Evolutionary conservation across 116 monocot species (phyloP).

Genomic region (Posidonia oceanica): DNA sequence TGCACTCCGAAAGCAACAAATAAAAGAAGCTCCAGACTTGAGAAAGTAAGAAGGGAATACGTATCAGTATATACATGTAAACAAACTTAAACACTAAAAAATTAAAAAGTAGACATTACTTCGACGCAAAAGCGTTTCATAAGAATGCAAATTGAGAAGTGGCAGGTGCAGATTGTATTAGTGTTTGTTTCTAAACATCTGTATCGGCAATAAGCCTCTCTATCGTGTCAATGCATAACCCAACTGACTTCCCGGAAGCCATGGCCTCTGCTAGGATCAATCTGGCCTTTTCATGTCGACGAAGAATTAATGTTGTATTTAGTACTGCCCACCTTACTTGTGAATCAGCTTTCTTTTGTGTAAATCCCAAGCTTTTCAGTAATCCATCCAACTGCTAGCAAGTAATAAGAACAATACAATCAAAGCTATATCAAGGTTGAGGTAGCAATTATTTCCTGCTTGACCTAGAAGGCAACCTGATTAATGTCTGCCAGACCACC

Average conservation of each 20-base stretch:
- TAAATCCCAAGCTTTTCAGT: conserved; percentile 68
- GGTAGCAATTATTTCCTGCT: neutral
- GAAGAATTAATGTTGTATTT: conserved; percentile 53
- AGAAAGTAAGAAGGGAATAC: no score
- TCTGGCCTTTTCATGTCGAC: conserved; percentile 54
- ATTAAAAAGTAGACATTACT: no score
- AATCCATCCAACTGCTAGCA: conserved; percentile 51
- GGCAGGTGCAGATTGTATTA: no score
- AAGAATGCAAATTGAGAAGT: no score
- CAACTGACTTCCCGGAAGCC: conserved; percentile 53
- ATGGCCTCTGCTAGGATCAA: conserved; percentile 61
- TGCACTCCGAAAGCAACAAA: no score
- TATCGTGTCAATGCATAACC: conserved; percentile 59
- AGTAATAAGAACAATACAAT: neutral
- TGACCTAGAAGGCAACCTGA: conserved; percentile 19
- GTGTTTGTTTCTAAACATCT: conserved; percentile 20
- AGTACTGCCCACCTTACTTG: conserved; percentile 90
- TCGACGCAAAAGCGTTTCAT: no score
- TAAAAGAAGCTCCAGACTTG: no score
- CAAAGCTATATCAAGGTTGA: neutral
- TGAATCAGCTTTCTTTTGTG: conserved; percentile 89
- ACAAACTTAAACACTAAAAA: no score
- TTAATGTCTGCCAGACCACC: conserved; percentile 71
- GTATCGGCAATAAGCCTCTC: conserved; percentile 30
- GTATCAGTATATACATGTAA: no score